Evolutionary conservation across 1,139 yeast species (phyloP).

Genomic region (Kodamaea anthophila): DNA sequence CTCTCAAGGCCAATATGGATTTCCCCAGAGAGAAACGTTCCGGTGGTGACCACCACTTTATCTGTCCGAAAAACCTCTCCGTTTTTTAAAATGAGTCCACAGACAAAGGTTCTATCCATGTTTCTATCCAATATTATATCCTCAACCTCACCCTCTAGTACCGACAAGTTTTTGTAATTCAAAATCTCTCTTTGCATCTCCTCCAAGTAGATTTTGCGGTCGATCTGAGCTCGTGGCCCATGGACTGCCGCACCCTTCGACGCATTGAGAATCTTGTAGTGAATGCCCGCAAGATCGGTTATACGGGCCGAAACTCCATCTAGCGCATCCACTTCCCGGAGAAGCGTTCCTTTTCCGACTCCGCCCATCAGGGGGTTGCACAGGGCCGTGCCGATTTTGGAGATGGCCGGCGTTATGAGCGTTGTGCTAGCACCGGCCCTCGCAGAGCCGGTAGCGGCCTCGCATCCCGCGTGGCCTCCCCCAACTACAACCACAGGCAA

Average conservation of each 20-base stretch:
- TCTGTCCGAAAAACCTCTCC: constrained; percentile 57
- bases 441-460: constrained; percentile 93
- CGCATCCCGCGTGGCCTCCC: constrained; percentile 99
- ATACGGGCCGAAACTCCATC: constrained; percentile 86
- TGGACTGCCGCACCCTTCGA: constrained; percentile 97
- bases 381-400: constrained; percentile 87
- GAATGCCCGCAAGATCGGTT: constrained; percentile 90
- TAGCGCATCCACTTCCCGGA: constrained; percentile 90
- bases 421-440: constrained; percentile 71
- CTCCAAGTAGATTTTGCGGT: constrained; percentile 65
- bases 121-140: constrained; percentile 67
- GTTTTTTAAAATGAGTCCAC: constrained; percentile 67
- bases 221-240: constrained; percentile 98
- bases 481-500: constrained; percentile 83
- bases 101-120: constrained; percentile 39
- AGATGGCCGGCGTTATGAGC: constrained; percentile 67
- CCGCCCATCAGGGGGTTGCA: constrained; percentile 99
- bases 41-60: constrained; percentile 85
- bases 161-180: constrained; percentile 52
- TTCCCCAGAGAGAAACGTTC: constrained; percentile 92
- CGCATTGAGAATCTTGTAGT: constrained; percentile 78
- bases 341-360: constrained; percentile 90
- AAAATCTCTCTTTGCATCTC: constrained; percentile 74
- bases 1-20: constrained; percentile 81
- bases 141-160: constrained; percentile 72